Evolutionary conservation across 495 filamentous ascomycete genomes (phyloP).

Genomic region (Hypoxylon fragiforme): DNA sequence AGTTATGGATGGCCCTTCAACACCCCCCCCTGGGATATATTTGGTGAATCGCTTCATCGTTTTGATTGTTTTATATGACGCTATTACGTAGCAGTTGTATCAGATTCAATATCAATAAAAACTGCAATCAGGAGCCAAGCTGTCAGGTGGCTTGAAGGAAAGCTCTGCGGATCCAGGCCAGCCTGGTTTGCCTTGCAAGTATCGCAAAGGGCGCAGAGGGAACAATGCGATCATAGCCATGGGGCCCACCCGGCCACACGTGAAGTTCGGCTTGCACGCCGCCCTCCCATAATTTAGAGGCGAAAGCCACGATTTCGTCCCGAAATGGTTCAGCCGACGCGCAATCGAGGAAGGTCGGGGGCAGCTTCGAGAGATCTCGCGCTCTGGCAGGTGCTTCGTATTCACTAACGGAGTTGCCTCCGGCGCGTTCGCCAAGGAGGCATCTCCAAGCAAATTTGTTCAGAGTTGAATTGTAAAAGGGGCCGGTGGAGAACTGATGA

Average conservation of each 20-base stretch:
- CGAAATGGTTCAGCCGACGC: conserved; percentile 42
- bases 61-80: conserved; percentile 18
- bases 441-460: conserved; percentile 42
- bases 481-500: conserved; percentile 34
- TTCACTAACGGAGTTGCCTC: conserved; percentile 31
- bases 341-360: conserved; percentile 41
- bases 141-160: conserved; percentile 24
- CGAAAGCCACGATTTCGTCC: conserved; percentile 43
- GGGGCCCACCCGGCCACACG: conserved; percentile 42
- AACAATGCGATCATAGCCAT: conserved; percentile 39
- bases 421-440: conserved; percentile 37
- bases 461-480: conserved; percentile 41
- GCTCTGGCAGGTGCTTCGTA: conserved; percentile 42
- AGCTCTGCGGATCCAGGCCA: conserved; percentile 38
- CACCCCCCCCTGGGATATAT: no score
- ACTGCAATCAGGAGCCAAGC: conserved; percentile 21
- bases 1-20: no score
- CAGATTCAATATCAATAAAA: conserved; percentile 3
- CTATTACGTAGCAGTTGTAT: conserved; percentile 16
- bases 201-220: conserved; percentile 37
- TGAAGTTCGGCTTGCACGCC: conserved; percentile 43
- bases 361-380: conserved; percentile 36
- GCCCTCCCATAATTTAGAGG: conserved; percentile 38
- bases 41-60: conserved; percentile 29
- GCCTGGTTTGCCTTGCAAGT: conserved; percentile 35